Base-by-base conservation (phyloP, 1,284 basidiomycete genomes). In the Apiotrichum veenhuisii region DNA sequence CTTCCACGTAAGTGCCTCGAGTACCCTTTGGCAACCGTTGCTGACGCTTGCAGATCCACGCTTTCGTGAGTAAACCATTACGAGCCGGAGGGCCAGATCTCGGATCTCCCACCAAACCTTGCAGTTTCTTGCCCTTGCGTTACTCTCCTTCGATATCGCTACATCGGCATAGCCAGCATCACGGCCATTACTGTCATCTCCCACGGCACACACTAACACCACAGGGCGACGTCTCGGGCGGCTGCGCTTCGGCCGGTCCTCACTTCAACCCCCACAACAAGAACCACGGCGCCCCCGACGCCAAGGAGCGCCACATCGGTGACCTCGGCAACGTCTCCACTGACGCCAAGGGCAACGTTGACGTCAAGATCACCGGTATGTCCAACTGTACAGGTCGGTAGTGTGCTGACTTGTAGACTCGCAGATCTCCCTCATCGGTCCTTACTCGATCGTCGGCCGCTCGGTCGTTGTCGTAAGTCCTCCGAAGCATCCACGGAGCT, bases 221-320 rank as follows among this genome's bases (percentile, higher is more conserved):
- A 8, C 30, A 30, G 30, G 57, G 57, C 10, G 61, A 59, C 50
- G 34, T 41, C 47, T 64, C 62, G 54, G 78, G 81, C 55, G 88
- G 87, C 10, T 91, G 89, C 75, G 69, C 79, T 17, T 86, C 86
- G 23, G 82, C 88, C 37, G 87, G 87, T 12, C 66, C 84, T 45
- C 89, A 91, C 76, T 90, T 85, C 80, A 91, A 91, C 77, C 87
- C 87, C 0, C 81, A 81, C 69, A 78, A 76, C 34, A 80, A 81
- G 67, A 82, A 78, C 36, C 89, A 91, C 66, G 88, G 88, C 54
- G 53, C 38, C 18, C 87, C 83, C 23, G 71, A 74, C 14, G 83
- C 84, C 68, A 44, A 66, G 1, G 79, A 80, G 58, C 80, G 88
- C 61, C 89, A 91, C 73, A 82, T 87, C 26, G 88, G 89, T 18